Conservation (phyloP, 768 basidiomycete genomes). For the Chalciporus piperatus region DNA sequence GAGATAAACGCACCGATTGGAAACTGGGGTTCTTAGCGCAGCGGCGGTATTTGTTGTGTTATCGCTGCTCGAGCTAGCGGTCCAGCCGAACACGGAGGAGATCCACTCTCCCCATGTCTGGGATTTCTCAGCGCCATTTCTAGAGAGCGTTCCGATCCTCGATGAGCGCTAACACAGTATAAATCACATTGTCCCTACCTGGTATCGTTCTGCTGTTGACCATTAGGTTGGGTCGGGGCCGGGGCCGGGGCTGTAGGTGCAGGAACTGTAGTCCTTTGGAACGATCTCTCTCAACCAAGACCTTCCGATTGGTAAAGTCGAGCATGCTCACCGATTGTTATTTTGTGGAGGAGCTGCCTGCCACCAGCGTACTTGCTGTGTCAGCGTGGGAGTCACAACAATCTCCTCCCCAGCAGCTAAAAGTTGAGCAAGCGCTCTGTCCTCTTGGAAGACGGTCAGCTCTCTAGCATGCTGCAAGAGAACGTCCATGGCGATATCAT, state of each 20-base stretch:
- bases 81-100: constrained; percentile 7
- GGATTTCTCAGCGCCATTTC: background rate
- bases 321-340: background rate
- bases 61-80: background rate
- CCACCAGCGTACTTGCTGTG: background rate
- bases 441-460: constrained; percentile 16
- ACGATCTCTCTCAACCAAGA: background rate
- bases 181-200: constrained; percentile 9
- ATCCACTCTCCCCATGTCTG: constrained; percentile 24
- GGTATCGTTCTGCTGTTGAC: background rate
- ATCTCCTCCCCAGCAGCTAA: constrained; percentile 13
- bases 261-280: constrained; percentile 1
- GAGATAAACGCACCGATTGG: constrained; percentile 15
- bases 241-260: too few relatives aligned
- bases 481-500: constrained; percentile 24
- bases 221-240: background rate
- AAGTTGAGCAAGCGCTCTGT: constrained; percentile 19
- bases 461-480: constrained; percentile 23
- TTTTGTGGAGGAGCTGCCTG: background rate
- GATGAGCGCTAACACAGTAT: background rate
- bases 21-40: background rate
- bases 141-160: background rate
- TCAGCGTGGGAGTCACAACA: background rate
- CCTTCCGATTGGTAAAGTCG: background rate
- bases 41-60: background rate